These are phyloP conservation scores for Candida andamanensis DNA, from an alignment of 805 yeast genomes.

Conservation along the genomic window DNA sequence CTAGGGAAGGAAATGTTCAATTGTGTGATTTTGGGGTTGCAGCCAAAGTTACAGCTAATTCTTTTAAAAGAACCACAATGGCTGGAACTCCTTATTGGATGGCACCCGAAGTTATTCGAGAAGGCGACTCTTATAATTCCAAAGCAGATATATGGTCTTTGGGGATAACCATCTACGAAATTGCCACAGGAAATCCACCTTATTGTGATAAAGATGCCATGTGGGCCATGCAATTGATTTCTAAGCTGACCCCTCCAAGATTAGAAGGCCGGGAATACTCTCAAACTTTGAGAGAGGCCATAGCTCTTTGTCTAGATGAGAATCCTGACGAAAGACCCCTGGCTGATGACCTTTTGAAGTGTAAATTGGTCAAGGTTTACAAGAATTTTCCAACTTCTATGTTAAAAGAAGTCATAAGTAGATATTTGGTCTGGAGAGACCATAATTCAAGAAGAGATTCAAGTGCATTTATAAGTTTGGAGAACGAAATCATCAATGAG, in stretches of 20 bases:
- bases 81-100: conserved; percentile 98
- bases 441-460: conserved; percentile 24
- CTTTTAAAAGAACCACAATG: conserved; percentile 83
- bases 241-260: conserved; percentile 91
- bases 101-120: conserved; percentile 98
- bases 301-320: conserved; percentile 91
- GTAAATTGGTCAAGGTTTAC: conserved; percentile 65
- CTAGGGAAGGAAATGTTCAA: conserved; percentile 84
- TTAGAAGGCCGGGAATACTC: conserved; percentile 87
- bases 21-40: conserved; percentile 99
- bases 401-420: conserved; percentile 68
- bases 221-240: conserved; percentile 90
- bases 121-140: conserved; percentile 80
- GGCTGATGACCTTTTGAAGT: conserved; percentile 78
- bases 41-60: conserved; percentile 75
- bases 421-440: conserved; percentile 75
- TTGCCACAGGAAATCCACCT: conserved; percentile 97
- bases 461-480: conserved; percentile 31
- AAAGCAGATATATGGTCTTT: conserved; percentile 97
- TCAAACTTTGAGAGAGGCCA: conserved; percentile 70
- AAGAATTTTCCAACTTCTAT: conserved; percentile 54
- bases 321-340: conserved; percentile 82
- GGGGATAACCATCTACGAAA: conserved; percentile 90
- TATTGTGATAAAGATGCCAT: conserved; percentile 92
- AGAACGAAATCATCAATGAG: conserved; percentile 16